phyloP scores from a whole-genome alignment of 129 eudicot genomes.

The Scalesia atractyloides region DNA sequence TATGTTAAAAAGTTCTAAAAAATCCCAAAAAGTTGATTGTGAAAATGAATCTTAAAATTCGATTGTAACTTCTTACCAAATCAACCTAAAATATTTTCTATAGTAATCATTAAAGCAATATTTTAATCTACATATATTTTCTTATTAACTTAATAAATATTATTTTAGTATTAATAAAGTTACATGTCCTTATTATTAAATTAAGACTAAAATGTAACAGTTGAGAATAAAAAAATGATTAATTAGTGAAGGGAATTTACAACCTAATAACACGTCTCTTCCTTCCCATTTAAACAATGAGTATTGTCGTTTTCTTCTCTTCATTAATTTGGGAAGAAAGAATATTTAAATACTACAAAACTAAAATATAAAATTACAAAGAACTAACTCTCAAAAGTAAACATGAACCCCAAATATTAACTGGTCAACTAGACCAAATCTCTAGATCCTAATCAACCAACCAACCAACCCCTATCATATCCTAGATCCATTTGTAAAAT shows the following conservation, averaged over 20 bases:
- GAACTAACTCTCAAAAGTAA: slow-evolving; percentile 33
- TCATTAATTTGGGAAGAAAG: slow-evolving; percentile 18
- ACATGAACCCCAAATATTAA: slow-evolving; percentile 23
- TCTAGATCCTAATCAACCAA: slow-evolving; percentile 32
- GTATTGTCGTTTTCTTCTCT: slow-evolving; percentile 15
- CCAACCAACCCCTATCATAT: slow-evolving; percentile 16
- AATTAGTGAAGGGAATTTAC: slow-evolving; percentile 39
- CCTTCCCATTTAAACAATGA: slow-evolving; percentile 30
- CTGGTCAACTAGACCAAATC: slow-evolving; percentile 30
- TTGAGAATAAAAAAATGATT: slow-evolving; percentile 13
- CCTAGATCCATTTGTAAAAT: not conserved
- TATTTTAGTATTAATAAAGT: not conserved
- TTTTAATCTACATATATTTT: not conserved
- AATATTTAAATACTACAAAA: slow-evolving; percentile 7
- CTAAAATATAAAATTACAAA: slow-evolving; percentile 27
- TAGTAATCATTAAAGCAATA: too few species aligned
- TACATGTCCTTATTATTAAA: not conserved
- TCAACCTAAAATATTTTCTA: not conserved
- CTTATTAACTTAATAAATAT: not conserved
- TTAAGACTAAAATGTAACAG: not conserved
- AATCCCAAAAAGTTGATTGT: too few species aligned
- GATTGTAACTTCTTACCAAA: too few species aligned
- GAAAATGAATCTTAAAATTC: too few species aligned
- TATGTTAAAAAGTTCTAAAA: too few species aligned
- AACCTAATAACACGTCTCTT: slow-evolving; percentile 35